A percentile compares a stretch with the other conserved stretches of the same genome.
Evolutionary conservation across 495 filamentous ascomycete species (phyloP).

Genomic region (Neurospora tetrasperma): DNA sequence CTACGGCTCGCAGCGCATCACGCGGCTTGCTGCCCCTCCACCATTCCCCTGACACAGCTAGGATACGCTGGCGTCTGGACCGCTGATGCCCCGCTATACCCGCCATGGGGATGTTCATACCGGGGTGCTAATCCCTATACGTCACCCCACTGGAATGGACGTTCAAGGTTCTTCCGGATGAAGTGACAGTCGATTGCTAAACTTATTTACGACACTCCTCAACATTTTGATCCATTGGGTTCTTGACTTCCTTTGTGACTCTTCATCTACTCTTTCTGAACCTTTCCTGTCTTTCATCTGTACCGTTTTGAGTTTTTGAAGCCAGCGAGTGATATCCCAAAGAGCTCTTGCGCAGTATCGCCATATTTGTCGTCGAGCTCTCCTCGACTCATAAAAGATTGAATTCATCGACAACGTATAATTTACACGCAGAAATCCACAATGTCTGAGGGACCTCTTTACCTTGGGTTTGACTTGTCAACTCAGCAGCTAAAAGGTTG

Average conservation of each 20-base stretch:
- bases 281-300: background rate
- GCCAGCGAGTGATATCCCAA: background rate
- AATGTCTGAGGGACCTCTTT: slow-evolving; percentile 52
- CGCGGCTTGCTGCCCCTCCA: background rate
- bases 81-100: background rate
- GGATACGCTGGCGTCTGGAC: background rate
- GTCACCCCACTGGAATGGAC: background rate
- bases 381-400: background rate
- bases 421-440: slow-evolving; percentile 2
- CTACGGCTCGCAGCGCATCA: background rate
- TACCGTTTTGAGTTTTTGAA: background rate
- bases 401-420: background rate
- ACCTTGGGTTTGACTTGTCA: slow-evolving; percentile 90
- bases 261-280: background rate
- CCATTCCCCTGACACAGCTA: background rate
- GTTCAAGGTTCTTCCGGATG: background rate
- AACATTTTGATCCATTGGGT: background rate
- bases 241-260: background rate
- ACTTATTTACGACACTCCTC: background rate
- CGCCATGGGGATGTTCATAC: background rate
- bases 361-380: background rate
- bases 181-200: background rate
- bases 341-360: background rate
- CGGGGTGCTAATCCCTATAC: background rate
- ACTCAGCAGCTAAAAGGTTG: slow-evolving; percentile 90